Evolutionary conservation across 371 early-diverging fungal genomes (phyloP), one percentile per base, ranked within the genome.

Genomic region (Rhizomucor miehei): DNA sequence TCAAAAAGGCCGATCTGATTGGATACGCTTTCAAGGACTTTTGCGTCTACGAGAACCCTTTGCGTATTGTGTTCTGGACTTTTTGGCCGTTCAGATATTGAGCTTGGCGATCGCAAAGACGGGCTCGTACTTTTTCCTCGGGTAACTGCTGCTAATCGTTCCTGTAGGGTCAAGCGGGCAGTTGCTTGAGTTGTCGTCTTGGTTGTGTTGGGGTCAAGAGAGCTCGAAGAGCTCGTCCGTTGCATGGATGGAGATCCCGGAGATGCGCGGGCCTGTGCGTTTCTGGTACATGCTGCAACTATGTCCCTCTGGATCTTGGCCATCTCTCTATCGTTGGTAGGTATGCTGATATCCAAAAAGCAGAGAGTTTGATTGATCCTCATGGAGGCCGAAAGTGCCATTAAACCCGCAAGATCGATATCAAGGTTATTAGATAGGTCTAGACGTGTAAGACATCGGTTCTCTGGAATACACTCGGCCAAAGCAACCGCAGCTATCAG

Each of bases 401-500:
- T 77, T 8, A 89, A 63, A 6, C 92, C 93, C 3, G 89, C 91
- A 71, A 87, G 67, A 39, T 85, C 85, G 23, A 93, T 84, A 1
- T 63, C 72, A 0, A 86, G 79, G 63, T 93, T 93, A 24, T 76
- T 72, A 5, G 89, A 82, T 39, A 93, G 66, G 60, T 93, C 91
- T 55, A 93, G 70, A 44, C 85, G 75, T 47, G 66, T 68, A 9
- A 93, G 66, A 19, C 77, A 39, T 11, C 69, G 73, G n/a, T 85
- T 88, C 50, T 90, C 88, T 5, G 93, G 89, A 39, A 93, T 59
- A 38, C 84, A 77, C 62, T 93, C 93, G 6, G 93, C 91, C 35
- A 93, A 62, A 3, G 81, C 81, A 46, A 93, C 86, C 6, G 89
- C 86, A 43, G 80, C 89, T 66, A 48, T 12, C 34, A 48, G n/a